Evolutionary conservation across 139 green algal species (phyloP).

Genomic region (Pycnococcus provasolii): DNA sequence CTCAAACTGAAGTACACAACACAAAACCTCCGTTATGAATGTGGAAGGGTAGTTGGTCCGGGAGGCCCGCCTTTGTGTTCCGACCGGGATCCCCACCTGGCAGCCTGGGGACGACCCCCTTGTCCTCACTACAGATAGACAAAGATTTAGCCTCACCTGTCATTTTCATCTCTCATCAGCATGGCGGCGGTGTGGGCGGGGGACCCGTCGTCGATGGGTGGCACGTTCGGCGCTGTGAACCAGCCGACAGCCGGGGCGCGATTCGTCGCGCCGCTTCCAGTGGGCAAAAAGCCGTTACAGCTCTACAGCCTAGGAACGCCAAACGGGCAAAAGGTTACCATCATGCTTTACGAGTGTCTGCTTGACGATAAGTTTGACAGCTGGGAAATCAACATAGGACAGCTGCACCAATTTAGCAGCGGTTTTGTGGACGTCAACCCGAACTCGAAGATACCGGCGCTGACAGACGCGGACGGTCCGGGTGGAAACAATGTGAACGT

Average conservation of each 20-base stretch:
- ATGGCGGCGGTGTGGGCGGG: too few relatives aligned
- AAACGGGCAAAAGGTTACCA: constrained; percentile 38
- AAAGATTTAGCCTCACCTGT: too few relatives aligned
- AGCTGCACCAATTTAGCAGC: constrained; percentile 33
- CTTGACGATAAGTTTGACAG: constrained; percentile 39
- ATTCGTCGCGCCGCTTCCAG: constrained; percentile 1
- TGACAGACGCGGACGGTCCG: constrained; percentile 26
- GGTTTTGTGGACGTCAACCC: constrained; percentile 40
- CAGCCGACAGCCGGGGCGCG: constrained; percentile 21
- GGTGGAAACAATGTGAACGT: constrained; percentile 30
- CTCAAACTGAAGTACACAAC: too few relatives aligned
- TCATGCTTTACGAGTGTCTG: constrained; percentile 34
- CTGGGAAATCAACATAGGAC: constrained; percentile 35
- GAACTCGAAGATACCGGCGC: constrained; percentile 46
- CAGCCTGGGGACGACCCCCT: too few relatives aligned
- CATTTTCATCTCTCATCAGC: too few relatives aligned
- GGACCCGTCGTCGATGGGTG: not conserved
- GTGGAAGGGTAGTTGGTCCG: too few relatives aligned
- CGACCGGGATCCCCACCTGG: too few relatives aligned
- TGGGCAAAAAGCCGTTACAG: constrained; percentile 23
- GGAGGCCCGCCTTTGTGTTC: too few relatives aligned
- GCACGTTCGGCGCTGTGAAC: constrained; percentile 15
- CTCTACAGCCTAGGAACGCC: constrained; percentile 39
- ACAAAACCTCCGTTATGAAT: too few relatives aligned
- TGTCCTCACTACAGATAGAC: too few relatives aligned